These are phyloP conservation scores for Globisporangium camurandrum DNA, from an alignment of 352 stramenopile genomes.

Conservation along the genomic window DNA sequence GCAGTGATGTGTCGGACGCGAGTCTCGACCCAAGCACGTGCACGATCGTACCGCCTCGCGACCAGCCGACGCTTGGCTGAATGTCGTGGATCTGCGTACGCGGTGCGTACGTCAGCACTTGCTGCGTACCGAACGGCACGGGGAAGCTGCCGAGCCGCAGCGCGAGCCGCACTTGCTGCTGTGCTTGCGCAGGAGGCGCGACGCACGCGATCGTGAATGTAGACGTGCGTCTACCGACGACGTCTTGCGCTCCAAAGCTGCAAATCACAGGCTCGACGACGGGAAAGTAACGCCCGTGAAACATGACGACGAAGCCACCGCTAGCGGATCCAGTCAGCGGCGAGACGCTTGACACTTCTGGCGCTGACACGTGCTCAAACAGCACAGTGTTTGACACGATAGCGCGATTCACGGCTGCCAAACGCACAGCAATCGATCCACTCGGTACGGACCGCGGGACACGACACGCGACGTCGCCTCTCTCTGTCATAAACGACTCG, in stretches of 20 bases:
- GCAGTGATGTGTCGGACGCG: slow-evolving; percentile 9
- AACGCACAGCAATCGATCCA: slow-evolving; percentile 6
- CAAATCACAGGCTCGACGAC: slow-evolving; percentile 7
- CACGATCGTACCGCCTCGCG: slow-evolving; percentile 21
- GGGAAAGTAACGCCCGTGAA: slow-evolving; percentile 15
- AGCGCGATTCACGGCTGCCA: not conserved
- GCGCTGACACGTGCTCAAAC: slow-evolving; percentile 12
- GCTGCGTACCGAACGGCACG: slow-evolving; percentile 1
- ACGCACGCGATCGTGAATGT: slow-evolving; percentile 12
- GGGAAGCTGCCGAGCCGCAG: slow-evolving; percentile 11
- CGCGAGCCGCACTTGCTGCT: not conserved
- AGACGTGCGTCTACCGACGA: slow-evolving; percentile 8
- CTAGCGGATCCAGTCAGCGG: slow-evolving; percentile 6
- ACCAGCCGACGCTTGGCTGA: slow-evolving; percentile 25
- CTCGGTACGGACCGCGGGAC: slow-evolving; percentile 4
- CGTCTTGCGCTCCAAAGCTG: slow-evolving; percentile 13
- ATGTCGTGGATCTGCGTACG: slow-evolving; percentile 17
- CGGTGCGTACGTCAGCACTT: slow-evolving; percentile 9
- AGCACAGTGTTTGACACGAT: slow-evolving; percentile 16
- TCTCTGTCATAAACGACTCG: not conserved
- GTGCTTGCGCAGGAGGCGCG: not conserved
- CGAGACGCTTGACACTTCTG: slow-evolving; percentile 6
- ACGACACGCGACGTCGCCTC: not conserved
- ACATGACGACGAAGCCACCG: slow-evolving; percentile 16
- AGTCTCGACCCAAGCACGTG: slow-evolving; percentile 21